Evolutionary conservation across 139 green algal species (phyloP), one percentile per base, ranked within the genome.

Genomic region (Marvania coccoides): DNA sequence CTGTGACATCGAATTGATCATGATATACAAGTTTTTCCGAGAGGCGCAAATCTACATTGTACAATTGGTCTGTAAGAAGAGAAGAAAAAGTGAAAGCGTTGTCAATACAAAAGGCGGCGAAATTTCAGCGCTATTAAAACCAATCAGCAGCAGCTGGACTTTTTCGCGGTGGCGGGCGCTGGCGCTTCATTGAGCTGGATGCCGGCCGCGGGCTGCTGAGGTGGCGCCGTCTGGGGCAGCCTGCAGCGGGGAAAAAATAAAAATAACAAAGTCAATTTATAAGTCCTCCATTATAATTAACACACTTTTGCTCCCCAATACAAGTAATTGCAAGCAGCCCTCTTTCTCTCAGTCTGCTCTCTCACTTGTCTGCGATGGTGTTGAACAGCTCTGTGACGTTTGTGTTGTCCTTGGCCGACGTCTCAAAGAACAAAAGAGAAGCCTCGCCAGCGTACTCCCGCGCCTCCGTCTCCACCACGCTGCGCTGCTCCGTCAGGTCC

Each of bases 331-430:
- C 6, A 37, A 7, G 38, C 58, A 35, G 6, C 4, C 23, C 36
- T 14, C 12, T 4, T 8, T 12, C 53, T 30, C 12, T 26, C 29
- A 33, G 14, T 45, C 31, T 3, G 38, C 23, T 30, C 8, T 6
- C 42, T 67, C 56, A 75, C 57, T 59, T 69, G 65, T 79, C 72
- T 3, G 87, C 88, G 48, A 95, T 80, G 28, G 91, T 84, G 28
- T 80, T 65, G 61, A 97, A 96, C 31, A 97, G 58, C 61, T 92
- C 80, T 33, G 81, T 80, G 10, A 97, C 91, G 67, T 96, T 96
- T 1, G 77, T 74, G 39, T 87, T 86, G 29, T 84, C 89, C 77
- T 97, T 97, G 26, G 91, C 91, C 0, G 73, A 88, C 1, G 91
- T 95, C 76, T 97, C 91, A 64, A 91, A 81, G 63, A 91, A 96